These are phyloP conservation scores for Yarrowia galli DNA, from an alignment of 1,139 yeast genomes.

Conservation along the genomic window DNA sequence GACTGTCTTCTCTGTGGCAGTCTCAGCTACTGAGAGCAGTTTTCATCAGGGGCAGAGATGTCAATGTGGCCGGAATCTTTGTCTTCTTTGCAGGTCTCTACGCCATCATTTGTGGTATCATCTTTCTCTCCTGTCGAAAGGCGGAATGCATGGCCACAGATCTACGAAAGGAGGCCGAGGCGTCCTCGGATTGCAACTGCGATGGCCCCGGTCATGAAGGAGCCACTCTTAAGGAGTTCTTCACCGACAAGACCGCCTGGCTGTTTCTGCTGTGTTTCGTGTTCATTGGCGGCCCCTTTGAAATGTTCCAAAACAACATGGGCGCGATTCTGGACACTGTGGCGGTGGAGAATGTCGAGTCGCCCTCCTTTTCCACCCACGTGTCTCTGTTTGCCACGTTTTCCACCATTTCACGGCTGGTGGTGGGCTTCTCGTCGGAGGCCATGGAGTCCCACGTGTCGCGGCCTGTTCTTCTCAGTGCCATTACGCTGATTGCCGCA, in stretches of 20 bases:
- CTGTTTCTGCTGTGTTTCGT: slow-evolving; percentile 67
- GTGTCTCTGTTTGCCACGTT: slow-evolving; percentile 63
- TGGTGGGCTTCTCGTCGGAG: slow-evolving; percentile 74
- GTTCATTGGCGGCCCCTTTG: slow-evolving; percentile 82
- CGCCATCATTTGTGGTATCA: slow-evolving; percentile 45
- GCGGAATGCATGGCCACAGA: slow-evolving; percentile 41
- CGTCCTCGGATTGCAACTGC: slow-evolving; percentile 47
- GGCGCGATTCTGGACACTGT: slow-evolving; percentile 61
- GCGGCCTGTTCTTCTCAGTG: slow-evolving; percentile 48
- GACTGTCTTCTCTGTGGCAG: slow-evolving; percentile 72
- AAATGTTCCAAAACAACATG: slow-evolving; percentile 84
- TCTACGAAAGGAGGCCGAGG: slow-evolving; percentile 45
- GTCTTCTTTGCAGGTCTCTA: slow-evolving; percentile 60
- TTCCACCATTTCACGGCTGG: slow-evolving; percentile 69
- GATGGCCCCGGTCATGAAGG: slow-evolving; percentile 59
- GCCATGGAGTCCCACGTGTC: slow-evolving; percentile 45
- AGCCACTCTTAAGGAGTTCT: slow-evolving; percentile 58
- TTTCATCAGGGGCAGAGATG: slow-evolving; percentile 52
- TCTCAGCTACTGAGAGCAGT: slow-evolving; percentile 50
- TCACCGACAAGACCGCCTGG: slow-evolving; percentile 71
- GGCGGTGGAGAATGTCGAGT: slow-evolving; percentile 45
- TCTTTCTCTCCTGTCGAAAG: slow-evolving; percentile 46
- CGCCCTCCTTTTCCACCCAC: slow-evolving; percentile 52
- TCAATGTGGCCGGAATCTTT: slow-evolving; percentile 65
- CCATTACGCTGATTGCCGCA: slow-evolving; percentile 45